A percentile compares a stretch with the other conserved stretches of the same genome.
These are phyloP conservation scores for Naematelia aurantialba DNA, from an alignment of 768 basidiomycete genomes.

Conservation along the genomic window DNA sequence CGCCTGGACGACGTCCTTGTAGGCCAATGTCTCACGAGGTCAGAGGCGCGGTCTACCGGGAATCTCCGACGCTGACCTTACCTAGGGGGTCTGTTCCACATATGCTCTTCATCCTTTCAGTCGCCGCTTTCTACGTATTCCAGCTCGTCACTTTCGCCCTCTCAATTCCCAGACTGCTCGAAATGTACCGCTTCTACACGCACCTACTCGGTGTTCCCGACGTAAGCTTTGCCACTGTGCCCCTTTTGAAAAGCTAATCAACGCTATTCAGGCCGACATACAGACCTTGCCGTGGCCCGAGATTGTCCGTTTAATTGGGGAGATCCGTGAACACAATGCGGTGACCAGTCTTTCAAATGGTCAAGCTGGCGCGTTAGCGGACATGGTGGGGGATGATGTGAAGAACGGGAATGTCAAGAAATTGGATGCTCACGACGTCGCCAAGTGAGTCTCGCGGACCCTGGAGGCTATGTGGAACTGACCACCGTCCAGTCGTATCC, in stretches of 20 bases:
- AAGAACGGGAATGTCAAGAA: slow-evolving; percentile 59
- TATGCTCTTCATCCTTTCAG: slow-evolving; percentile 54
- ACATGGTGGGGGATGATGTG: slow-evolving; percentile 35
- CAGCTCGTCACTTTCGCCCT: slow-evolving; percentile 76
- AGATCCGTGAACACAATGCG: slow-evolving; percentile 89
- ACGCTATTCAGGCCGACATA: slow-evolving; percentile 71
- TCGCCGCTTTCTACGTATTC: slow-evolving; percentile 84
- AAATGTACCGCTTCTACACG: slow-evolving; percentile 96
- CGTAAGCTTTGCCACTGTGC: slow-evolving; percentile 54
- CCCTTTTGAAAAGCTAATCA: not conserved
- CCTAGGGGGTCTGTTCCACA: slow-evolving; percentile 40
- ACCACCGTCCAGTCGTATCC: slow-evolving; percentile 61
- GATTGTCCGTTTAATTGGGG: slow-evolving; percentile 81
- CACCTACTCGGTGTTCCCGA: slow-evolving; percentile 91
- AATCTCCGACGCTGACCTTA: slow-evolving; percentile 1
- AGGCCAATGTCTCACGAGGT: slow-evolving; percentile 78
- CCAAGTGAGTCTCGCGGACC: slow-evolving; percentile 57
- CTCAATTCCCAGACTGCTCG: slow-evolving; percentile 71
- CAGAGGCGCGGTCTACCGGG: slow-evolving; percentile 36
- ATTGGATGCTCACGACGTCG: slow-evolving; percentile 95
- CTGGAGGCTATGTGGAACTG: not conserved
- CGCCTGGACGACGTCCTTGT: slow-evolving; percentile 78
- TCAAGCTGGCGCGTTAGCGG: slow-evolving; percentile 57
- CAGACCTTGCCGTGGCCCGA: slow-evolving; percentile 97
- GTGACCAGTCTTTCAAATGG: slow-evolving; percentile 63